Evolutionary conservation across 139 green algal genomes (phyloP), one percentile per base, ranked within the genome.

Genomic region (Eudorina sp.): DNA sequence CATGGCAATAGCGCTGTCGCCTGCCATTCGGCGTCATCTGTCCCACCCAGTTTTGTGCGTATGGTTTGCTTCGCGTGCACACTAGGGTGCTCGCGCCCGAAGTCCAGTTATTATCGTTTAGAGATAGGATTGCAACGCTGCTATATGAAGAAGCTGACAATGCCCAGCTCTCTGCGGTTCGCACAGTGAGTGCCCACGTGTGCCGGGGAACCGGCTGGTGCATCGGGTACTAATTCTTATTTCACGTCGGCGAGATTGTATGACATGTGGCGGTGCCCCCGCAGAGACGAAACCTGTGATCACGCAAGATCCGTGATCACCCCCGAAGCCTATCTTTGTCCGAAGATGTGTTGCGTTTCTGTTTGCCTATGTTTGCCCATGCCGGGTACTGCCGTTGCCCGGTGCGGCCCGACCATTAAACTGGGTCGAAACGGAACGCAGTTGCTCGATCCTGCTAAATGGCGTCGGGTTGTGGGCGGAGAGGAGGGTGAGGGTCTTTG

Each of bases 121-220:
- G 70, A 79, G 29, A 31, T 43, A 79, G 70, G 70, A 81, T 81
- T 81, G 73, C 43, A 64, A 81, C 45, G 73, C 73, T 80, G 45
- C 31, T 81, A 81, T 81, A 46, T 43, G 73, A 81, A 81, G 45
- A 81, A 81, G 73, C 73, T 64, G 73, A 62, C 43, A 31, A 81
- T n/a, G 43, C 45, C 41, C 73, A 62, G 45, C 40, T 53, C 40
- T 41, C 55, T 53, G n/a, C n/a, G 40, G 70, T 53, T 75, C 46
- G 66, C 36, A 5, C 62, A 34, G 46, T 48, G 34, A 41, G 70
- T 79, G 40, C 70, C 70, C 70, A 79, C 16, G 43, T 53, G 23
- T 58, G 66, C 66, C 66, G 66, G 66, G 70, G 25, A 79, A 79
- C 70, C 40, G 70, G 70, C 41, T 79, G 41, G 70, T 53, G 31